phyloP scores from a whole-genome alignment of 352 stramenopile species.

The Phytopythium montanum region DNA sequence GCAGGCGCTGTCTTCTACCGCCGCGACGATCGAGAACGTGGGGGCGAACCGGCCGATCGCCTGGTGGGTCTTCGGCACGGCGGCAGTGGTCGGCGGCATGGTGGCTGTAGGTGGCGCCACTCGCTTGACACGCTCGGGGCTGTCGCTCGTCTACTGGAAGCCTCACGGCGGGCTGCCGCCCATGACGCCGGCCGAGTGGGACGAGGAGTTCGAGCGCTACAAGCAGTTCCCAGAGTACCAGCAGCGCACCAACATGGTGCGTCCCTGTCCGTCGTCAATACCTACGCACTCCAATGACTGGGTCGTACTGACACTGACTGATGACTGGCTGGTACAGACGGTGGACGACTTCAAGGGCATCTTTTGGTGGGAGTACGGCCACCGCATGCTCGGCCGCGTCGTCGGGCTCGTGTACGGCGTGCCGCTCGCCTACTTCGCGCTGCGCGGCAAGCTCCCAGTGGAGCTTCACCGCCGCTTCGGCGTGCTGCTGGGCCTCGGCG shows the following conservation, averaged over 20 bases:
- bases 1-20: constrained; percentile 46
- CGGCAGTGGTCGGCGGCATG: constrained; percentile 94
- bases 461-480: constrained; percentile 71
- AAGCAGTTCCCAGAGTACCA: constrained; percentile 98
- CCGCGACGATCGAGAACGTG: constrained; percentile 77
- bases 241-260: constrained; percentile 90
- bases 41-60: constrained; percentile 82
- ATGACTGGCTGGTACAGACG: constrained; percentile 43
- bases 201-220: constrained; percentile 97
- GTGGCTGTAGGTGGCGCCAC: constrained; percentile 97
- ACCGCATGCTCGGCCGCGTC: constrained; percentile 96
- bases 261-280: too few species aligned
- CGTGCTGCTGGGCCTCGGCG: constrained; percentile 59
- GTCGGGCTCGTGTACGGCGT: constrained; percentile 93
- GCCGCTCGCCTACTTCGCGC: constrained; percentile 92
- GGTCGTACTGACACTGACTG: background rate
- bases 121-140: constrained; percentile 94
- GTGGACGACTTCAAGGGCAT: constrained; percentile 99
- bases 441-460: constrained; percentile 71
- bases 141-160: constrained; percentile 98
- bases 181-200: constrained; percentile 91
- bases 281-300: too few species aligned
- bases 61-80: constrained; percentile 96
- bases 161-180: constrained; percentile 92
- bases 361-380: constrained; percentile 95